These are phyloP conservation scores for Monosporascus sp. DNA, from an alignment of 2,329 filamentous ascomycete genomes.

Conservation along the genomic window DNA sequence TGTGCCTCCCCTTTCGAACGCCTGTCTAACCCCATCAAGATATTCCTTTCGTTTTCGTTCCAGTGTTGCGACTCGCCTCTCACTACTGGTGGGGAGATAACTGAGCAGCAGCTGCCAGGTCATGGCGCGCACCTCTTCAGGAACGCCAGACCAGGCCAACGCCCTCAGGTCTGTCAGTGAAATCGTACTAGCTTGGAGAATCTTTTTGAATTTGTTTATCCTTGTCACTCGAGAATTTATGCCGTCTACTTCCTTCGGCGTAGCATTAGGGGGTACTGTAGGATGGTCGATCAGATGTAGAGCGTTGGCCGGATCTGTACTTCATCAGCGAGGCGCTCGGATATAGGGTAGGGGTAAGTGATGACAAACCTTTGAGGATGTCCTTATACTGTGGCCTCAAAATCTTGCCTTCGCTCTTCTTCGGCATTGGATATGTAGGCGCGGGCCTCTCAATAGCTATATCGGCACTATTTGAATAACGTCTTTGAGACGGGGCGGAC, in stretches of 20 bases:
- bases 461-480: slow-evolving; percentile 81
- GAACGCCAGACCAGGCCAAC: slow-evolving; percentile 89
- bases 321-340: slow-evolving; percentile 3
- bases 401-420: slow-evolving; percentile 91
- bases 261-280: slow-evolving; percentile 64
- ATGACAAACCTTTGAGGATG: slow-evolving; percentile 62
- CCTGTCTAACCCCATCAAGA: slow-evolving; percentile 78
- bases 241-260: slow-evolving; percentile 77
- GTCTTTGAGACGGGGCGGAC: slow-evolving; percentile 39
- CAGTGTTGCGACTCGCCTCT: slow-evolving; percentile 80
- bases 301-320: slow-evolving; percentile 76
- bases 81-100: slow-evolving; percentile 94
- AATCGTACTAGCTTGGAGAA: slow-evolving; percentile 88
- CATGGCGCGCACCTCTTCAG: slow-evolving; percentile 93
- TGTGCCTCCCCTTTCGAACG: slow-evolving; percentile 59
- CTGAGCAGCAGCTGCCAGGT: slow-evolving; percentile 97
- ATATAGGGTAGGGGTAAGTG: not conserved
- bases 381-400: slow-evolving; percentile 96
- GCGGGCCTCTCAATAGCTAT: slow-evolving; percentile 86
- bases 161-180: slow-evolving; percentile 76
- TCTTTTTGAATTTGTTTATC: slow-evolving; percentile 98
- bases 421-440: slow-evolving; percentile 78
- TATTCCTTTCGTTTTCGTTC: slow-evolving; percentile 97
- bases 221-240: slow-evolving; percentile 83
- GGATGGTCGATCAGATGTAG: slow-evolving; percentile 91